These are phyloP conservation scores for Paxillus rubicundulus DNA, from an alignment of 768 basidiomycete genomes.

Conservation along the genomic window DNA sequence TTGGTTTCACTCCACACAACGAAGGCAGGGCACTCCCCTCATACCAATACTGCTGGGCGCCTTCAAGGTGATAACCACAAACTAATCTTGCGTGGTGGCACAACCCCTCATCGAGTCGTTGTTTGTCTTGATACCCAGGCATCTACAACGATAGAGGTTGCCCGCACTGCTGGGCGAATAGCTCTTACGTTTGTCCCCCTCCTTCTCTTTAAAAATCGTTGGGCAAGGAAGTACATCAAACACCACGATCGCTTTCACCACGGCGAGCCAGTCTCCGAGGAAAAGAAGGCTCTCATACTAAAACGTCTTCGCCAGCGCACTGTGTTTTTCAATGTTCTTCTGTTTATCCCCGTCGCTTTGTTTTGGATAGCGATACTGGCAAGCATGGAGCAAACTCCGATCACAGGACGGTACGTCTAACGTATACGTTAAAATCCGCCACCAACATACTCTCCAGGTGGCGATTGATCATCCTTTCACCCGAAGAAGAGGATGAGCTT, in stretches of 20 bases:
- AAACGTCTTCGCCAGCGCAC: conserved; percentile 50
- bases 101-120: background rate
- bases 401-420: conserved; percentile 74
- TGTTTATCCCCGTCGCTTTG: conserved; percentile 58
- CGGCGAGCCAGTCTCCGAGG: conserved; percentile 50
- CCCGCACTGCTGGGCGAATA: conserved; percentile 66
- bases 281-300: conserved; percentile 47
- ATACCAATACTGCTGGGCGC: conserved; percentile 57
- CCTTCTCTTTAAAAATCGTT: conserved; percentile 57
- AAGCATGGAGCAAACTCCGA: conserved; percentile 72
- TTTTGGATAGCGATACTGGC: conserved; percentile 71
- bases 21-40: conserved; percentile 36
- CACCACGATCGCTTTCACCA: conserved; percentile 36
- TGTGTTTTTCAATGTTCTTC: conserved; percentile 48
- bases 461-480: conserved; percentile 85
- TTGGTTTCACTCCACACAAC: conserved; percentile 42
- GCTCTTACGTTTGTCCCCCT: conserved; percentile 75
- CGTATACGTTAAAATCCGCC: background rate
- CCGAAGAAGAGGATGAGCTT: conserved; percentile 90
- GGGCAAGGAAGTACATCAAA: conserved; percentile 48
- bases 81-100: background rate
- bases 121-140: conserved; percentile 42
- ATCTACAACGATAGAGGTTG: conserved; percentile 69
- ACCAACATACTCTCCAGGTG: conserved; percentile 47
- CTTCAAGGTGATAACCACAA: conserved; percentile 49